Evolutionary conservation across 305 asterid species (phyloP).

Genomic region (Andrographis paniculata): DNA sequence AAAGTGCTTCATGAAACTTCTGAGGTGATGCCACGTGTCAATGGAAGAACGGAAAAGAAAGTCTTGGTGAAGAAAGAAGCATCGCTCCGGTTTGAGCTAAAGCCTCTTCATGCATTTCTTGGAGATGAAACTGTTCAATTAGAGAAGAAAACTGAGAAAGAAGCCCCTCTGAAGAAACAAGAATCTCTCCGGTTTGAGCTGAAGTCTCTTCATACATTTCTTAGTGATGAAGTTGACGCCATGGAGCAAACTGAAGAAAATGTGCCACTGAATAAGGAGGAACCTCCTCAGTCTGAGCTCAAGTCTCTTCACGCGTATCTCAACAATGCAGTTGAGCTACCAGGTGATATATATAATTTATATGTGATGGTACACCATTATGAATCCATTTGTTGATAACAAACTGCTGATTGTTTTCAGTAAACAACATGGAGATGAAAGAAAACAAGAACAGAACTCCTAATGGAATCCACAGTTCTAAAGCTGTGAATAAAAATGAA

Average conservation of each 20-base stretch:
- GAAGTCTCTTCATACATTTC: conserved; percentile 28
- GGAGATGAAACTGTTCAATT: conserved; percentile 15
- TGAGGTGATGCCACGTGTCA: conserved; percentile 30
- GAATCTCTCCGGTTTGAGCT: conserved; percentile 21
- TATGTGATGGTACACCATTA: conserved; percentile 3
- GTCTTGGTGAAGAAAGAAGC: conserved; percentile 13
- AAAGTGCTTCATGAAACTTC: conserved; percentile 10
- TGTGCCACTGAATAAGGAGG: background rate
- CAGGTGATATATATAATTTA: conserved; percentile 31
- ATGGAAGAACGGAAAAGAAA: conserved; percentile 15
- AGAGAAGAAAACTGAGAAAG: conserved; percentile 15
- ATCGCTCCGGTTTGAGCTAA: conserved; percentile 20
- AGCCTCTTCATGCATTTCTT: conserved; percentile 27
- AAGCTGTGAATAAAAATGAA: conserved; percentile 31
- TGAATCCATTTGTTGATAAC: background rate
- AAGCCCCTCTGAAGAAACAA: conserved; percentile 2
- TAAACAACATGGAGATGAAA: conserved; percentile 22
- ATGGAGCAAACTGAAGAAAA: conserved; percentile 13
- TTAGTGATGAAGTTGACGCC: conserved; percentile 17
- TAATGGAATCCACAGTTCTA: conserved; percentile 17
- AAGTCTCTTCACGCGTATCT: background rate
- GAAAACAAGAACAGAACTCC: conserved; percentile 22
- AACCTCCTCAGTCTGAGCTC: background rate
- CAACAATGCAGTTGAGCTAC: conserved; percentile 17
- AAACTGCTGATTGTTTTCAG: conserved; percentile 21